Conservation (phyloP, 1,139 yeast genomes). For the Yamadazyma siamensis region DNA sequence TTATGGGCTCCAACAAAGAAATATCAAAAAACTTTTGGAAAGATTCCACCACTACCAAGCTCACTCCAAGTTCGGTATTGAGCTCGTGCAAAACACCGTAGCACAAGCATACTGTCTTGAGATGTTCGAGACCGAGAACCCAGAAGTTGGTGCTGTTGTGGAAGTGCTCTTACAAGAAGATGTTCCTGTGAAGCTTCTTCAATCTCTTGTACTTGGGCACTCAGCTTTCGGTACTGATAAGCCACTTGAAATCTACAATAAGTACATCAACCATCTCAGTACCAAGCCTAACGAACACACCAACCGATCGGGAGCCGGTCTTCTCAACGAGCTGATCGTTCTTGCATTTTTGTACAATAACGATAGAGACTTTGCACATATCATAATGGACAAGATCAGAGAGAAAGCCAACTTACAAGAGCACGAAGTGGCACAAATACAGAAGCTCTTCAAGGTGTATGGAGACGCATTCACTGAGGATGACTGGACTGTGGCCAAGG, state of each 20-base stretch:
- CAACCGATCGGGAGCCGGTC: conserved; percentile 42
- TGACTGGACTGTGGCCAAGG: conserved; percentile 29
- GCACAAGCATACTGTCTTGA: conserved; percentile 37
- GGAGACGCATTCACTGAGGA: conserved; percentile 50
- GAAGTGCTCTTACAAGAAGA: conserved; percentile 38
- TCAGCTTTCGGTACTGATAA: conserved; percentile 43
- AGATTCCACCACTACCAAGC: conserved; percentile 37
- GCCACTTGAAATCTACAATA: conserved; percentile 51
- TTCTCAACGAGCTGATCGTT: conserved; percentile 52
- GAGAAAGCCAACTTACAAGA: conserved; percentile 43
- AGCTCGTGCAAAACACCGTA: conserved; percentile 27
- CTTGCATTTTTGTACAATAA: conserved; percentile 44
- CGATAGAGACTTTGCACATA: conserved; percentile 62
- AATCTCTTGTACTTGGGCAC: conserved; percentile 45
- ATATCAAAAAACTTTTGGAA: conserved; percentile 25
- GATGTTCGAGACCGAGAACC: conserved; percentile 33
- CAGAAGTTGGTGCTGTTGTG: conserved; percentile 37
- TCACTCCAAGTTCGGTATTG: conserved; percentile 33
- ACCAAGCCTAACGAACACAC: conserved; percentile 29
- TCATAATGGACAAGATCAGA: conserved; percentile 55
- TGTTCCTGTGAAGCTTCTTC: conserved; percentile 38
- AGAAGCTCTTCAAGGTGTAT: conserved; percentile 48
- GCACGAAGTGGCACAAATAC: conserved; percentile 40
- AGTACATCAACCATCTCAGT: conserved; percentile 40
- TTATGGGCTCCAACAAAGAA: conserved; percentile 33